These are phyloP conservation scores for Psilocybe azurescens DNA, from an alignment of 768 basidiomycete genomes.

Conservation along the genomic window DNA sequence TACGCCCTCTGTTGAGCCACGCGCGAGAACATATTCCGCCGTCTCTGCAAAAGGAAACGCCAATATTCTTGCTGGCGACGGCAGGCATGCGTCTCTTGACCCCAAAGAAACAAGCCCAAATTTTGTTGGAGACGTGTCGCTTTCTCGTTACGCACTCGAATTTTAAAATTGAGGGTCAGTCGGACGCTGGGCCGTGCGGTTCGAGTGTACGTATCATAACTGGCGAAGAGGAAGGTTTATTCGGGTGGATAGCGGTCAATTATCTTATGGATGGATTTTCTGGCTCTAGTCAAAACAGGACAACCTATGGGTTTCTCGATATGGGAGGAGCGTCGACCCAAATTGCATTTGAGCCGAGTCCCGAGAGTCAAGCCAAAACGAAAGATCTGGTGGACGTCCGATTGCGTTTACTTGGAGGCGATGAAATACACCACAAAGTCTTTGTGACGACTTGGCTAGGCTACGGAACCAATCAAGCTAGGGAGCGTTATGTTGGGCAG, in stretches of 20 bases:
- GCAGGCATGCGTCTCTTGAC: constrained; percentile 95
- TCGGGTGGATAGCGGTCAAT: constrained; percentile 99
- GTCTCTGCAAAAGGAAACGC: constrained; percentile 82
- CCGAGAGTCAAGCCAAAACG: constrained; percentile 55
- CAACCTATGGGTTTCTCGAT: constrained; percentile 97
- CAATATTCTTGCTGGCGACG: constrained; percentile 93
- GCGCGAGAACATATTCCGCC: constrained; percentile 86
- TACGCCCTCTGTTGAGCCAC: constrained; percentile 83
- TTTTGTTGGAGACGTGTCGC: constrained; percentile 79
- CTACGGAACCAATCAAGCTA: constrained; percentile 96
- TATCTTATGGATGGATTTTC: constrained; percentile 98
- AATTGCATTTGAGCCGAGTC: constrained; percentile 93
- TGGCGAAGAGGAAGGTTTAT: constrained; percentile 97
- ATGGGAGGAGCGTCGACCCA: constrained; percentile 99
- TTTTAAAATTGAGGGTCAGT: constrained; percentile 76
- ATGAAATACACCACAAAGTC: constrained; percentile 88
- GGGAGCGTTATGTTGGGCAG: constrained; percentile 87
- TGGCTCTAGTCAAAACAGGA: constrained; percentile 56
- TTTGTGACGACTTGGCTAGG: constrained; percentile 99
- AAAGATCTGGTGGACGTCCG: constrained; percentile 81
- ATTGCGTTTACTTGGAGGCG: constrained; percentile 80
- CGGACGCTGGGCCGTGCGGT: constrained; percentile 82
- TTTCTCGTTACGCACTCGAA: constrained; percentile 77
- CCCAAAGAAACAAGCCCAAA: constrained; percentile 65
- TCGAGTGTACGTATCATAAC: constrained; percentile 93